Percentiles rank a stretch among this genome's conserved stretches.
Conservation (phyloP, 2,329 filamentous ascomycete genomes). For the Xylariaceae sp. region DNA sequence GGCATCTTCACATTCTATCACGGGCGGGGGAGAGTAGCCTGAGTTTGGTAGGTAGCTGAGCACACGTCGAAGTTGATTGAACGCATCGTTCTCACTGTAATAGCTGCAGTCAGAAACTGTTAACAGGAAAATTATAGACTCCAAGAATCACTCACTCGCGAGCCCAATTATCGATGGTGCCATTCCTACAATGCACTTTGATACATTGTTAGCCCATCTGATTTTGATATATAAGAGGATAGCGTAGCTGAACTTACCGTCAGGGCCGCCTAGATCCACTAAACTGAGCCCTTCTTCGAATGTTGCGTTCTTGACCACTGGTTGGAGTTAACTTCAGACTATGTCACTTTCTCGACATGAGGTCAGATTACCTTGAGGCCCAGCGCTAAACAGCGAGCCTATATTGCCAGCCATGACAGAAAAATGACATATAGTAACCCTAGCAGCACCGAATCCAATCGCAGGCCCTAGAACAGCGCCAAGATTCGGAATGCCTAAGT, state of each 20-base stretch:
- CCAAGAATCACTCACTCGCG: too few species aligned
- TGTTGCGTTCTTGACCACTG: slow-evolving; percentile 13
- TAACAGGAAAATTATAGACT: too few species aligned
- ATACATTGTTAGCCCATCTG: slow-evolving; percentile 2
- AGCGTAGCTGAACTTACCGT: slow-evolving; percentile 10
- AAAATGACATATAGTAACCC: slow-evolving; percentile 15
- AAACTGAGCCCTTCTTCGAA: slow-evolving; percentile 15
- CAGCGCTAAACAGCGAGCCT: slow-evolving; percentile 14
- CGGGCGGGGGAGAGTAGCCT: slow-evolving; percentile 12
- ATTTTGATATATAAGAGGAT: too few species aligned
- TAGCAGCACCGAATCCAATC: slow-evolving; percentile 16
- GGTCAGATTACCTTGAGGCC: too few species aligned
- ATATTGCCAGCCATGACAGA: slow-evolving; percentile 15
- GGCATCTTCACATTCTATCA: slow-evolving; percentile 8
- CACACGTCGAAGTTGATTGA: slow-evolving; percentile 12
- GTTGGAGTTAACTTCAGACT: too few species aligned
- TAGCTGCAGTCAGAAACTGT: too few species aligned
- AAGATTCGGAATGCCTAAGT: slow-evolving; percentile 15
- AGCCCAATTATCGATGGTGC: slow-evolving; percentile 16
- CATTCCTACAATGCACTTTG: slow-evolving; percentile 15
- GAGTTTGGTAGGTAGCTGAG: slow-evolving; percentile 16
- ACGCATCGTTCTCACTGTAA: slow-evolving; percentile 14
- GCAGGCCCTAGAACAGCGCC: slow-evolving; percentile 15
- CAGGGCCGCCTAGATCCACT: slow-evolving; percentile 13
- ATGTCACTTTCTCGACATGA: too few species aligned